Evolutionary conservation across 2,329 filamentous ascomycete genomes (phyloP).

Genomic region (Nectriaceae sp.): DNA sequence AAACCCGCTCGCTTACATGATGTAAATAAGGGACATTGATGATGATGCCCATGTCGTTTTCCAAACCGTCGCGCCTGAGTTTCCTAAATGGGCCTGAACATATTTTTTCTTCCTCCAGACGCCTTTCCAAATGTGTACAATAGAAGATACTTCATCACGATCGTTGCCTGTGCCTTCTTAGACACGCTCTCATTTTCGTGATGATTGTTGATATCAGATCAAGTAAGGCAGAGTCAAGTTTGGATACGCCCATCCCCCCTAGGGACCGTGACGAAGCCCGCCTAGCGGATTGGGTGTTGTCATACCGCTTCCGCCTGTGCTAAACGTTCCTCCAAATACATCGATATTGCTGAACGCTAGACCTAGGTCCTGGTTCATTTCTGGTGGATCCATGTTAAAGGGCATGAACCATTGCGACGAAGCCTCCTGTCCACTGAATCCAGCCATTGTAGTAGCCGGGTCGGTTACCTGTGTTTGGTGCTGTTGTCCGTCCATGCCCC

Average conservation of each 20-base stretch:
- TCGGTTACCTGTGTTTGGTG: constrained; percentile 24
- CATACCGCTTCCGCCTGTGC: constrained; percentile 39
- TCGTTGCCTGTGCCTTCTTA: no score
- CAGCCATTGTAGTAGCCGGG: constrained; percentile 20
- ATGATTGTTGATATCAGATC: no score
- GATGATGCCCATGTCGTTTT: no score
- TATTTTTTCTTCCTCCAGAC: constrained; percentile 5
- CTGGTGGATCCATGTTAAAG: constrained; percentile 81
- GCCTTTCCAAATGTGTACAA: constrained; percentile 3
- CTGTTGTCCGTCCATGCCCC: constrained; percentile 31
- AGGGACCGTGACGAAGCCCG: constrained; percentile 34
- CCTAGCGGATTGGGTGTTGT: constrained; percentile 37
- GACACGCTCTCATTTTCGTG: no score
- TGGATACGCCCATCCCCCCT: constrained; percentile 12
- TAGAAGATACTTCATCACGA: no score
- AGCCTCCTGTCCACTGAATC: constrained; percentile 43
- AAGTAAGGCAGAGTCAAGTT: no score
- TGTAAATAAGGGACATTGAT: no score
- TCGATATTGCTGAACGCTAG: constrained; percentile 47
- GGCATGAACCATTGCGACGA: constrained; percentile 87
- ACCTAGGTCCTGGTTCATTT: constrained; percentile 52
- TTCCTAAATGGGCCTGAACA: no score
- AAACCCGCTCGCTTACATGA: no score
- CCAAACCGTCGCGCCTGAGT: no score
- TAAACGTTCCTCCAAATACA: constrained; percentile 52